Base-by-base conservation (phyloP, 2,329 filamentous ascomycete genomes). In the Aureobasidium zeae region DNA sequence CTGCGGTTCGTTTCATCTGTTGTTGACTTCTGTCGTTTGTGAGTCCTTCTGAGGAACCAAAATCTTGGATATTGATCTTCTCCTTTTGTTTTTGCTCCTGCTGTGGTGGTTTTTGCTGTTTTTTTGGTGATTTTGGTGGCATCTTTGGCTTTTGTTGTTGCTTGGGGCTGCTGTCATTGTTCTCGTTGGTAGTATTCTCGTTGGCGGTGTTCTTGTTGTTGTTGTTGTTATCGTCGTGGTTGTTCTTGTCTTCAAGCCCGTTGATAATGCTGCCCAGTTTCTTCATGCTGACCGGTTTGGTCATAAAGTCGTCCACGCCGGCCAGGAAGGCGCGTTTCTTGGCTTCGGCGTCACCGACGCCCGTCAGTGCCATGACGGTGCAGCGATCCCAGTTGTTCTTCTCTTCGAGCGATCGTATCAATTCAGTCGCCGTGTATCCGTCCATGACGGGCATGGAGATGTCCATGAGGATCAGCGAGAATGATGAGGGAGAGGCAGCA, bases 391-490 rank as follows among this genome's bases (percentile, higher is more conserved):
- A 48, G 12, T 44, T 44, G 33, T 49, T 39, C 43, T 49, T 47
- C 9, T 35, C 45, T 47, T 60, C 59, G 20, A 56, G 47, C 4
- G 45, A 36, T 7, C 58, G 52, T 8, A 62, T 61, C 17, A 51
- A 46, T 12, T 51, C 45, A 12, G 57, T 57, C 7, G 57, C 53
- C 20, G 53, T 50, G 26, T 54, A 52, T 10, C 59, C 58, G 26
- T 60, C 56, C 56, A 62, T 60, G 16, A 60, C 49, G 3, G 59
- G 59, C 59, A 62, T 62, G 11, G 48, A 52, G 10, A 62, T 52
- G 32, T 62, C 71, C 69, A 74, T 74, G 16, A 73, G 63, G 2
- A 74, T 63, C 30, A 71, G 63, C 28, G 66, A 63, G 36, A 65
- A 67, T 0, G 57, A 52, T 6, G 58, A 55, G 0, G 54, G 47